These are phyloP conservation scores for Nephelium lappaceum DNA, from an alignment of 345 rosid genomes.

Conservation along the genomic window DNA sequence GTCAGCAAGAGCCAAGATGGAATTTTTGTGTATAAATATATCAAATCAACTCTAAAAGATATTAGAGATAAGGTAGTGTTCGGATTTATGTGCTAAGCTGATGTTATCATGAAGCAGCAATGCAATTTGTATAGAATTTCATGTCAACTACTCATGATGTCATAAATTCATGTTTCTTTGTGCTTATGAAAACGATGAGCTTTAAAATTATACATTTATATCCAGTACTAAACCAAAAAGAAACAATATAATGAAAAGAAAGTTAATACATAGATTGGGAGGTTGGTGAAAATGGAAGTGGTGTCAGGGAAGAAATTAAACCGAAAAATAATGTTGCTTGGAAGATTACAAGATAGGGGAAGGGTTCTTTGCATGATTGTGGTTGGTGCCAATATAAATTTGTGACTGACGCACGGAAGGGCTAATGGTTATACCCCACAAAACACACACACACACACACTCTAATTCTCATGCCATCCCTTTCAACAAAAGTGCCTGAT, in stretches of 20 bases:
- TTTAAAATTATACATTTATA: background rate
- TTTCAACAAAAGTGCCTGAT: slow-evolving; percentile 31
- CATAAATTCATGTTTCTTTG: background rate
- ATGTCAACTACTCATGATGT: background rate
- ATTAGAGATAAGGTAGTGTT: too few relatives aligned
- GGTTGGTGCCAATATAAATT: slow-evolving; percentile 20
- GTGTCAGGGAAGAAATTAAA: slow-evolving; percentile 17
- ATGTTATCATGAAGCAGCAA: background rate
- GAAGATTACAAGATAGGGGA: slow-evolving; percentile 5
- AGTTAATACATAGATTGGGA: background rate
- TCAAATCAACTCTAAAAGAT: too few relatives aligned
- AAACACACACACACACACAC: background rate
- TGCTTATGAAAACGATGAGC: background rate
- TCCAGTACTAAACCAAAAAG: background rate
- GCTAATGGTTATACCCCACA: slow-evolving; percentile 14
- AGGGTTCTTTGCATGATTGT: slow-evolving; percentile 15
- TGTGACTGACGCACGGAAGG: slow-evolving; percentile 18
- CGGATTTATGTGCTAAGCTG: too few relatives aligned
- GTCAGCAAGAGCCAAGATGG: too few relatives aligned
- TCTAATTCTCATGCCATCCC: slow-evolving; percentile 39
- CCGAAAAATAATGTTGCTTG: slow-evolving; percentile 15
- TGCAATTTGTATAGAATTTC: background rate
- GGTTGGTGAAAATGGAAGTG: slow-evolving; percentile 10
- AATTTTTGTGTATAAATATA: too few relatives aligned
- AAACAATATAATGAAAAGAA: background rate